Conservation (phyloP, 441 rosid species). For the Brassica balearica region DNA sequence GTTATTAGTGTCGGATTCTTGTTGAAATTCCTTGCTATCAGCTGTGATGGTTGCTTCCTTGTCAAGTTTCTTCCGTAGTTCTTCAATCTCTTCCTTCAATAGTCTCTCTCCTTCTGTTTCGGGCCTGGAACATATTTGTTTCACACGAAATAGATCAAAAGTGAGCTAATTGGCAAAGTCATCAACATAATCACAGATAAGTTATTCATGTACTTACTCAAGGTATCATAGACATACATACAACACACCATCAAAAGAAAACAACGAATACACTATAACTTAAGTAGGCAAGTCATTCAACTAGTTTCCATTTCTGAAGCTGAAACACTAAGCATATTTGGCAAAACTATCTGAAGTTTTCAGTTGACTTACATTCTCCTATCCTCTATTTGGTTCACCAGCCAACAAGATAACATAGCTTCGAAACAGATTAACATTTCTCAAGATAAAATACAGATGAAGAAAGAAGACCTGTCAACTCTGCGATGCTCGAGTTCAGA, state of each 20-base stretch:
- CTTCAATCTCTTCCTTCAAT: conserved; percentile 74
- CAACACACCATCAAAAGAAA: conserved; percentile 17
- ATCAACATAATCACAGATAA: background rate
- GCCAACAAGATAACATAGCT: no score
- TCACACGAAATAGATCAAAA: background rate
- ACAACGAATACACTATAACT: background rate
- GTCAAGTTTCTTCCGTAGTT: conserved; percentile 58
- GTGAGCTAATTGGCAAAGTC: conserved; percentile 11
- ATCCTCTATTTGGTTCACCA: background rate
- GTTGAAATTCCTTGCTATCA: conserved; percentile 47
- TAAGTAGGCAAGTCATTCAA: background rate
- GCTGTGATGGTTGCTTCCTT: conserved; percentile 47
- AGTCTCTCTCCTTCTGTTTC: conserved; percentile 81
- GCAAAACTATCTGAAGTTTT: no score
- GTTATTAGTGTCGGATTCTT: conserved; percentile 48
- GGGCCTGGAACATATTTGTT: conserved; percentile 60
- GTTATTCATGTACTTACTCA: no score
- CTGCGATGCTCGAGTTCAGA: conserved; percentile 85
- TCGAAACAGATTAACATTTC: conserved; percentile 4
- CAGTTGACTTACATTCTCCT: no score
- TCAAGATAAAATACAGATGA: conserved; percentile 24
- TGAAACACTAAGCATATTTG: no score
- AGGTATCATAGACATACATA: no score
- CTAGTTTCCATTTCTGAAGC: no score
- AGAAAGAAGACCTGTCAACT: conserved; percentile 65